phyloP scores from a whole-genome alignment of 2,329 filamentous ascomycete species.

The Aspergillus alliaceus region DNA sequence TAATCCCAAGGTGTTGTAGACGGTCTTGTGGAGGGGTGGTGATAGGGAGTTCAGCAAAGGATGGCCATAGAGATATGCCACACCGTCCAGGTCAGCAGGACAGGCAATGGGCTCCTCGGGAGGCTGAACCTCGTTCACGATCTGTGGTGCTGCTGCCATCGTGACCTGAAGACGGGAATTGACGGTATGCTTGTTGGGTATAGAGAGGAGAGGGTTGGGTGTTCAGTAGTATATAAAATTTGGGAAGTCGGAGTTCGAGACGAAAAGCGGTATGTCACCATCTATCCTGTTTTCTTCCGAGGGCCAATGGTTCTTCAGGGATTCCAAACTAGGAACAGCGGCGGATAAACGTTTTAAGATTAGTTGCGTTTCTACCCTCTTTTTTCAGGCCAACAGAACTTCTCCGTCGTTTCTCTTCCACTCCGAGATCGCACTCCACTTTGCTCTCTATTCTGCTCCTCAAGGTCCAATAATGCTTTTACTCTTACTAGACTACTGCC shows the following conservation, averaged over 20 bases:
- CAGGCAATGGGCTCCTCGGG: constrained; percentile 33
- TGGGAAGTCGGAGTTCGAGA: not conserved
- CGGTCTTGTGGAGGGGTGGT: constrained; percentile 55
- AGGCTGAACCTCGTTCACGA: constrained; percentile 8
- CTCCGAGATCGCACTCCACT: not conserved
- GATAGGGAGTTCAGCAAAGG: constrained; percentile 58
- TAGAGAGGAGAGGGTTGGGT: not conserved
- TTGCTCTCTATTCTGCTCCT: constrained; percentile 1
- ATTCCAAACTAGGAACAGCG: not conserved
- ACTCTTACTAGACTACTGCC: too few relatives aligned
- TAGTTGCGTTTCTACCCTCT: not conserved
- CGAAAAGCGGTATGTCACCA: not conserved
- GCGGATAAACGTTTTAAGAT: constrained; percentile 16
- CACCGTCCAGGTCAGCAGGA: constrained; percentile 44
- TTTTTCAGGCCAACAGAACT: not conserved
- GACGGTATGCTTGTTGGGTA: not conserved
- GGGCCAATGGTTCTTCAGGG: not conserved
- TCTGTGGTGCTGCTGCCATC: constrained; percentile 25
- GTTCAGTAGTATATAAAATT: not conserved
- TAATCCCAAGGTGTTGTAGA: constrained; percentile 52
- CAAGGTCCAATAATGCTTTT: not conserved
- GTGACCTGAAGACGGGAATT: constrained; percentile 5
- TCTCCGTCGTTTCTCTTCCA: not conserved
- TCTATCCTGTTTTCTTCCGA: not conserved
- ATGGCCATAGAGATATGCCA: constrained; percentile 59